Base-by-base conservation (phyloP, 225 moss, liverwort and hornwort genomes). In the Physcomitrium patens region DNA sequence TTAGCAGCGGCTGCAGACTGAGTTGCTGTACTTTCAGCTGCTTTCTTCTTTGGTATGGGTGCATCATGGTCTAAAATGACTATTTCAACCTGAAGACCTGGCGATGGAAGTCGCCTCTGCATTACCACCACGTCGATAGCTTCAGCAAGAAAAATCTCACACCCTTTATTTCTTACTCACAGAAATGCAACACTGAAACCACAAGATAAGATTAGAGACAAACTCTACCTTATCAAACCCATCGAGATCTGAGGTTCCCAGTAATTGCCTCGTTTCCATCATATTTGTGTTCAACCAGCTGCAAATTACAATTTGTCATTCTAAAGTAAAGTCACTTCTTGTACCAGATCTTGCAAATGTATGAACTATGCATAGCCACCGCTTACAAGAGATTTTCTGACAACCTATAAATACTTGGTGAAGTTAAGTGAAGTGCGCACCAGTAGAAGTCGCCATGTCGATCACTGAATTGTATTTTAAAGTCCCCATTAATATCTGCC, bases 241-340 rank as follows among this genome's bases (percentile, higher is more conserved):
- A 84, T 99, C 97, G 27, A 99, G 95, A 68, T 99, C 97, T 31
- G 91, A 84, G n/a, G 80, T 88, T 53, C 83, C 86, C 77, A 99
- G 86, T 70, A 99, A 74, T 76, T 93, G 86, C 80, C 97, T 89
- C 0, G 91, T 89, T 74, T 95, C 97, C 94, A 99, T 95, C 97
- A 99, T 93, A 60, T 95, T 99, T 70, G 95, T 99, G 81, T 99
- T 99, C 80, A 99, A 80, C 97, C 97, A 99, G 81, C 97, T 99
- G 90, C 88, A 83, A 43, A 42, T 61, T 62, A 60, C 55, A 37
- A 31, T 60, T 63, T 63, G n/a, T 76, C 66, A 85, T 41, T 46
- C 60, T 1, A 48, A 49, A 23, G 3, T 8, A 42, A 67, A 69
- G 31, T 4, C 31, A 37, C 31, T 37, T 37, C 31, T 2, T 37